phyloP scores from a whole-genome alignment of 805 yeast genomes.

The Lachancea meyersii region DNA sequence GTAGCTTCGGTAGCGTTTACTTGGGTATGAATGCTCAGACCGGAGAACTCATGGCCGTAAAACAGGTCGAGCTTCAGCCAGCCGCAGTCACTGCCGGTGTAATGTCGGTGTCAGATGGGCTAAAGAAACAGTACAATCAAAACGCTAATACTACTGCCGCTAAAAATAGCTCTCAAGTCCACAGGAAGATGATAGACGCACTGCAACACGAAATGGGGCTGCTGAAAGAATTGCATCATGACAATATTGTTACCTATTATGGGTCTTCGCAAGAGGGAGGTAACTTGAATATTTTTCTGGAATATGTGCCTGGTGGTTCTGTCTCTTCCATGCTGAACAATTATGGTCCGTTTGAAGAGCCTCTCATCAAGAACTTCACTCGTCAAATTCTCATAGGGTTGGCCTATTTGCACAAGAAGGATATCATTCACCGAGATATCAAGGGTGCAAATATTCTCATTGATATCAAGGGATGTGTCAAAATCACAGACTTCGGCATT shows the following conservation, averaged over 20 bases:
- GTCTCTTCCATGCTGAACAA: slow-evolving; percentile 63
- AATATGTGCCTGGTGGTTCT: slow-evolving; percentile 69
- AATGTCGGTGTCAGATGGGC: slow-evolving; percentile 13
- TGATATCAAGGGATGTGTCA: slow-evolving; percentile 73
- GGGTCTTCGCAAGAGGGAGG: slow-evolving; percentile 78
- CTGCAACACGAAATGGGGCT: slow-evolving; percentile 75
- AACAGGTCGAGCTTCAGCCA: slow-evolving; percentile 73
- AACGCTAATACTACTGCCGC: slow-evolving; percentile 18
- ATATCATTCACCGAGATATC: slow-evolving; percentile 79
- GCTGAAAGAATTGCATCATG: slow-evolving; percentile 75
- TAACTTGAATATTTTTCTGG: slow-evolving; percentile 70
- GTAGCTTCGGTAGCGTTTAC: slow-evolving; percentile 90
- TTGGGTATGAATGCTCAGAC: slow-evolving; percentile 86
- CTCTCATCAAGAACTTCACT: slow-evolving; percentile 62
- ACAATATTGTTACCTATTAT: slow-evolving; percentile 83
- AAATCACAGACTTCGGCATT: slow-evolving; percentile 83
- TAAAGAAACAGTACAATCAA: slow-evolving; percentile 18
- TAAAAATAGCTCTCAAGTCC: slow-evolving; percentile 29
- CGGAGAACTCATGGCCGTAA: slow-evolving; percentile 96
- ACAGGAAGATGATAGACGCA: slow-evolving; percentile 65
- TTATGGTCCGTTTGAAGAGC: slow-evolving; percentile 78
- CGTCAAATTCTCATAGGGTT: slow-evolving; percentile 73
- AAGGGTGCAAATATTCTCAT: slow-evolving; percentile 84
- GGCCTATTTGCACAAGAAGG: slow-evolving; percentile 63
- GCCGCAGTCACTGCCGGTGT: slow-evolving; percentile 33